Evolutionary conservation across 352 stramenopile species (phyloP).

Genomic region (Elongisporangium anandrum): DNA sequence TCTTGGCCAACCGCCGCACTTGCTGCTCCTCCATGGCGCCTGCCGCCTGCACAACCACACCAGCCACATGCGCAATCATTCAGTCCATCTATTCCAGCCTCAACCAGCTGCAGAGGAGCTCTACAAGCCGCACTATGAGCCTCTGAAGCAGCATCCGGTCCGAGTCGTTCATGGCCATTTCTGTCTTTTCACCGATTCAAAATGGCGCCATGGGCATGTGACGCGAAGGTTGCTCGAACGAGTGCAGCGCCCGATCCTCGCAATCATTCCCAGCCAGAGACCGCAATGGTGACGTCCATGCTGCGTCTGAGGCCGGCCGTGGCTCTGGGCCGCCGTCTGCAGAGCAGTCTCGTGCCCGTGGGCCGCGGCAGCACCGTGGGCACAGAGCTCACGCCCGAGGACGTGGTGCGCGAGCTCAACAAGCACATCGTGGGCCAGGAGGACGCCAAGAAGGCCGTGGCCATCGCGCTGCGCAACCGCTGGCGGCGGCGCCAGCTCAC

Average conservation of each 20-base stretch:
- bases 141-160: conserved; percentile 74
- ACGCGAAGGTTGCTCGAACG: not conserved
- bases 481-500: conserved; percentile 94
- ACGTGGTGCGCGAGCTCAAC: conserved; percentile 93
- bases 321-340: not conserved
- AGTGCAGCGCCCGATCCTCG: not conserved
- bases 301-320: not conserved
- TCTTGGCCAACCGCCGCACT: conserved; percentile 40
- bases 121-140: conserved; percentile 41
- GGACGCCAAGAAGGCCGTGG: conserved; percentile 97
- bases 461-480: conserved; percentile 97
- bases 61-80: conserved; percentile 1
- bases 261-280: not conserved
- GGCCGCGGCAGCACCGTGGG: not conserved
- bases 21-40: conserved; percentile 66
- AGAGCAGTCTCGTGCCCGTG: not conserved
- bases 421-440: conserved; percentile 96
- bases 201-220: conserved; percentile 15
- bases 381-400: conserved; percentile 74
- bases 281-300: not conserved
- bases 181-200: conserved; percentile 1
- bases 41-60: conserved; percentile 29
- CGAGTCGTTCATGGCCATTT: conserved; percentile 51
- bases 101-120: not conserved
- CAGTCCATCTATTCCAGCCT: not conserved